phyloP scores from a whole-genome alignment of 345 rosid genomes.

The Populus euphratica region DNA sequence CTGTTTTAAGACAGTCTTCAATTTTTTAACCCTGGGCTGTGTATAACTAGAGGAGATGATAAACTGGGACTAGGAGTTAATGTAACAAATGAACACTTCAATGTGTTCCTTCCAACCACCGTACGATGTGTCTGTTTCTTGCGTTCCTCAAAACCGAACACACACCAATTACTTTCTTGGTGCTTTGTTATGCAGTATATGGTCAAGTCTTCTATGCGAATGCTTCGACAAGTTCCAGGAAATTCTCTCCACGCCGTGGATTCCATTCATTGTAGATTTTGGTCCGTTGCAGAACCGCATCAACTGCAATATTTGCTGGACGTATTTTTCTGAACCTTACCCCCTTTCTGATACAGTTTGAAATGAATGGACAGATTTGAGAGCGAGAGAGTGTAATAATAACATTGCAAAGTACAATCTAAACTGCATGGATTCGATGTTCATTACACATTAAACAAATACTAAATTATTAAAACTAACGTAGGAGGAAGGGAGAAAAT shows the following conservation, averaged over 20 bases:
- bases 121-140: neutral
- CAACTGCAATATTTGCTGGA: neutral
- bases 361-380: neutral
- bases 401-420: conserved; percentile 7
- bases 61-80: neutral
- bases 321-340: too few relatives aligned
- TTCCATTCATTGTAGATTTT: neutral
- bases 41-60: neutral
- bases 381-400: neutral
- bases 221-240: neutral
- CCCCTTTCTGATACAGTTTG: neutral
- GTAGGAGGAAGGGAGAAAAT: neutral
- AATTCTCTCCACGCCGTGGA: neutral
- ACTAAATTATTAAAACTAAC: neutral
- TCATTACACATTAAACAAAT: conserved; percentile 18
- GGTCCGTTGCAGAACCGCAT: neutral
- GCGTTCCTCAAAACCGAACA: neutral
- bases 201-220: neutral
- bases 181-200: neutral
- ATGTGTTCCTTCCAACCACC: neutral
- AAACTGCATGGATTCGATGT: conserved; percentile 11
- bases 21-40: neutral
- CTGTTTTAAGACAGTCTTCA: neutral
- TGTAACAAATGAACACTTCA: neutral
- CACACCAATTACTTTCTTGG: neutral